phyloP scores from a whole-genome alignment of 129 eudicot species.

The carrot (Daucus carota) region DNA sequence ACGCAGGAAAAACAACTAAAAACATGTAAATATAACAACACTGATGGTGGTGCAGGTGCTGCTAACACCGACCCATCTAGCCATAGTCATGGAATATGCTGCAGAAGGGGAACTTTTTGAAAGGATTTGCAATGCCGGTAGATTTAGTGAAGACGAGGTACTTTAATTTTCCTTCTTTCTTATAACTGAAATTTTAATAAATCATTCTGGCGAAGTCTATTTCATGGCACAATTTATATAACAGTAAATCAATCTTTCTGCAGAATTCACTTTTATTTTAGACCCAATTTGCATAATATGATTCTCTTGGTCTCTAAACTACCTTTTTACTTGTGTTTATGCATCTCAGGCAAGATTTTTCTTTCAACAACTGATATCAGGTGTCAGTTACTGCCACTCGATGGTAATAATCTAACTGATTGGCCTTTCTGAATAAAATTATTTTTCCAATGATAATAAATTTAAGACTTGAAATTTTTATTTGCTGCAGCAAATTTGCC shows the following conservation, averaged over 20 bases:
- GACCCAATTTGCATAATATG: neutral
- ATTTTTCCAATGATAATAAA: too few relatives aligned
- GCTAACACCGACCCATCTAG: conserved; percentile 66
- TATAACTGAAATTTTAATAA: too few relatives aligned
- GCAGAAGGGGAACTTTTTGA: conserved; percentile 82
- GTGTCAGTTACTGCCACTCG: conserved; percentile 93
- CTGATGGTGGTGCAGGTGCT: conserved; percentile 42
- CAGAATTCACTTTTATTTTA: neutral
- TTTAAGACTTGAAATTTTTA: neutral
- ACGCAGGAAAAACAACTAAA: too few relatives aligned
- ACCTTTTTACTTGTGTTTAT: neutral
- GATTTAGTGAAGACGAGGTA: conserved; percentile 91
- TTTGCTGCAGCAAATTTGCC: conserved; percentile 82
- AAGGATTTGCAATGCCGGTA: conserved; percentile 73
- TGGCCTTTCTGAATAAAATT: neutral
- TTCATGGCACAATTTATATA: too few relatives aligned
- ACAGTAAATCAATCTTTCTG: too few relatives aligned
- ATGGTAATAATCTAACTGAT: conserved; percentile 38
- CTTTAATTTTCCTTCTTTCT: neutral
- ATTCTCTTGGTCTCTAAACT: neutral
- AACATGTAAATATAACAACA: neutral
- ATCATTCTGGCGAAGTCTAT: too few relatives aligned
- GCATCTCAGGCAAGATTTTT: conserved; percentile 66
- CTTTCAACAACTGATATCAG: conserved; percentile 85
- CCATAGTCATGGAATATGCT: conserved; percentile 85